Evolutionary conservation across 1,284 basidiomycete species (phyloP), one percentile per base, ranked within the genome.

Genomic region (Erythrobasidium hasegawianum): DNA sequence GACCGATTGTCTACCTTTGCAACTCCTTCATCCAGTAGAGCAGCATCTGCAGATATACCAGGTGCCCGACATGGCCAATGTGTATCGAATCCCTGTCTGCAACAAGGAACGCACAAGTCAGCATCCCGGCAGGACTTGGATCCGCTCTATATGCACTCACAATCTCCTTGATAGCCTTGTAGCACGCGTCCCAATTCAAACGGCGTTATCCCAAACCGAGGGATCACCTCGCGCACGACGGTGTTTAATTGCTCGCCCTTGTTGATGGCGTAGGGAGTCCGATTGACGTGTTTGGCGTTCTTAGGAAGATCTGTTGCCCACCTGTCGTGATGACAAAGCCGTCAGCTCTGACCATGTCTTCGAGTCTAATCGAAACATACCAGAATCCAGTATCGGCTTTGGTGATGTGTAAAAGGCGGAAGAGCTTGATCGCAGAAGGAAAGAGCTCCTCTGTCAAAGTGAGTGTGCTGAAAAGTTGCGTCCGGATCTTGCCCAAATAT

Each of bases 201-300:
- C 13, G 33, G 53, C 5, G 24, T 40, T 22, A 53, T 45, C 14
- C 54, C 61, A 26, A 64, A 41, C 18, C 43, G 29, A 11, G 41
- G 20, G 5, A 64, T n/a, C 8, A 57, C 54, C 49, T 64, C 38
- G 40, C 38, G 33, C 0, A 52, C 54, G 41, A 64, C 22, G 20
- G 61, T 57, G 24, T 64, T 64, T 26, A 64, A n/a, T 20, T 55
- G 54, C 40, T 45, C 38, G 13, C 52, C 54, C 43, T 64, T 64
- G 29, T 64, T 64, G 10, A 56, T 64, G 20, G 53, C 53, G 18
- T 64, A 56, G 1, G 61, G 61, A 0, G 54, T 53, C 10, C 61
- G 61, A 11, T 50, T 38, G 16, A 56, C 41, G 1, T 50, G 61
- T 43, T 64, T 38, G 14, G 61, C 56, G 33, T 53, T 53, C 13